A percentile compares a stretch with the other conserved stretches of the same genome.
phyloP scores from a whole-genome alignment of 495 filamentous ascomycete genomes.

The Neurospora tetrasperma region DNA sequence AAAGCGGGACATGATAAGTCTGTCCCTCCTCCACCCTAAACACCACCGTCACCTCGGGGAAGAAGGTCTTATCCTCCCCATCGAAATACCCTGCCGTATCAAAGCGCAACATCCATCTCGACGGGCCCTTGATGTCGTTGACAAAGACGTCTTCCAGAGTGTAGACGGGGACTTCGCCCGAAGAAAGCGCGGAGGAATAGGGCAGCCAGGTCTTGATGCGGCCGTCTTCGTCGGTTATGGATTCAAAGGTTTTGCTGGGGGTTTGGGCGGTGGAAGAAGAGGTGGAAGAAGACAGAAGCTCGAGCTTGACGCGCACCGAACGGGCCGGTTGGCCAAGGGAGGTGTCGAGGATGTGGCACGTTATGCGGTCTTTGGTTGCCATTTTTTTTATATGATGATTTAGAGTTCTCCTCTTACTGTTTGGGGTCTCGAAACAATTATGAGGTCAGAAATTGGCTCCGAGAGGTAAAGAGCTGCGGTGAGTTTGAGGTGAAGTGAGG shows the following conservation, averaged over 20 bases:
- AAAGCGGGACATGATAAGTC: constrained; percentile 87
- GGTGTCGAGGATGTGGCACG: constrained; percentile 56
- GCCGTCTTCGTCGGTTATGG: constrained; percentile 75
- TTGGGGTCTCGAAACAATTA: not conserved
- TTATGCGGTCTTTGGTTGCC: constrained; percentile 40
- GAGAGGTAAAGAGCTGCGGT: not conserved
- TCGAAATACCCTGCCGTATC: constrained; percentile 71
- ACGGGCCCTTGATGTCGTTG: constrained; percentile 16
- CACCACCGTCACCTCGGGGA: constrained; percentile 78
- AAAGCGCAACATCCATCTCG: constrained; percentile 63
- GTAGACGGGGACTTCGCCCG: constrained; percentile 40
- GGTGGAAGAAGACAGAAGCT: constrained; percentile 51
- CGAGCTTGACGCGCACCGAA: constrained; percentile 67
- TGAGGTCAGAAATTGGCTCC: not conserved
- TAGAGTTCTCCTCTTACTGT: not conserved
- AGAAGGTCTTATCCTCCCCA: constrained; percentile 67
- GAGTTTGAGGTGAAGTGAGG: not conserved
- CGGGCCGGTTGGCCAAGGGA: constrained; percentile 53
- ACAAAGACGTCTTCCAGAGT: constrained; percentile 39
- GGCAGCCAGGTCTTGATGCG: constrained; percentile 71
- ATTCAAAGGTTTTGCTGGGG: constrained; percentile 47
- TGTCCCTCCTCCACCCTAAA: constrained; percentile 65
- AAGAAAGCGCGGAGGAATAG: constrained; percentile 32
- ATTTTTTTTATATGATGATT: not conserved
- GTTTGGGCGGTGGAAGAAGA: constrained; percentile 28